Evolutionary conservation across 768 basidiomycete species (phyloP).

Genomic region (Lyophyllum atratum): DNA sequence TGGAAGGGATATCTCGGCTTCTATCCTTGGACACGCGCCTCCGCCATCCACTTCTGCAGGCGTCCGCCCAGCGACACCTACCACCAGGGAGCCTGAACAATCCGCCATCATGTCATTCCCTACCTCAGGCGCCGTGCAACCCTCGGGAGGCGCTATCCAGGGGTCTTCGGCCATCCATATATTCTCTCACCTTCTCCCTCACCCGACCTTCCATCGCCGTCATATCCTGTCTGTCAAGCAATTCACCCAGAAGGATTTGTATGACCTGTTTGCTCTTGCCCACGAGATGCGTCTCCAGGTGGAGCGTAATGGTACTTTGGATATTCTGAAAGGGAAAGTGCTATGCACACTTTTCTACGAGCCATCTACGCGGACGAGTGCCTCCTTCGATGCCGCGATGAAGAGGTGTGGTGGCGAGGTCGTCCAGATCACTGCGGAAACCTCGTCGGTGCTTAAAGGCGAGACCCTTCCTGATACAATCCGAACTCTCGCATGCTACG

Average conservation of each 20-base stretch:
- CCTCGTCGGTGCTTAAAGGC: constrained; percentile 90
- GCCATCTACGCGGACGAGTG: constrained; percentile 92
- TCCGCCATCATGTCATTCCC: constrained; percentile 29
- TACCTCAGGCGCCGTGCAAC: constrained; percentile 21
- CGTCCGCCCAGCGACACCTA: constrained; percentile 23
- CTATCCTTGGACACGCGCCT: constrained; percentile 47
- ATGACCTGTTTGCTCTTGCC: constrained; percentile 92
- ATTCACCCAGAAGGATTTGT: constrained; percentile 84
- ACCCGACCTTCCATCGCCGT: constrained; percentile 89
- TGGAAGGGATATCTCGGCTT: constrained; percentile 75
- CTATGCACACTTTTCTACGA: constrained; percentile 95
- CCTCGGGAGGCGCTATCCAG: constrained; percentile 24
- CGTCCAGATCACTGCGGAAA: constrained; percentile 77
- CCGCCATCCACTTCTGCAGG: constrained; percentile 4
- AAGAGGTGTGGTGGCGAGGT: constrained; percentile 97
- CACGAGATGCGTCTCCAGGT: constrained; percentile 97
- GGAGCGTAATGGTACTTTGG: constrained; percentile 85
- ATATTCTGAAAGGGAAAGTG: constrained; percentile 89
- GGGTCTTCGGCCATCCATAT: constrained; percentile 37
- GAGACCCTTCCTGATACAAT: constrained; percentile 93
- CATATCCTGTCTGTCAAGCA: constrained; percentile 96
- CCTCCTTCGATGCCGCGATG: constrained; percentile 98
- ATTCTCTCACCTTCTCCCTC: constrained; percentile 55
- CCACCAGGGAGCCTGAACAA: constrained; percentile 31
- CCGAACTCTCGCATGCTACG: constrained; percentile 92